phyloP scores from a whole-genome alignment of 75 land plant species.

The Sequoia sempervirens region DNA sequence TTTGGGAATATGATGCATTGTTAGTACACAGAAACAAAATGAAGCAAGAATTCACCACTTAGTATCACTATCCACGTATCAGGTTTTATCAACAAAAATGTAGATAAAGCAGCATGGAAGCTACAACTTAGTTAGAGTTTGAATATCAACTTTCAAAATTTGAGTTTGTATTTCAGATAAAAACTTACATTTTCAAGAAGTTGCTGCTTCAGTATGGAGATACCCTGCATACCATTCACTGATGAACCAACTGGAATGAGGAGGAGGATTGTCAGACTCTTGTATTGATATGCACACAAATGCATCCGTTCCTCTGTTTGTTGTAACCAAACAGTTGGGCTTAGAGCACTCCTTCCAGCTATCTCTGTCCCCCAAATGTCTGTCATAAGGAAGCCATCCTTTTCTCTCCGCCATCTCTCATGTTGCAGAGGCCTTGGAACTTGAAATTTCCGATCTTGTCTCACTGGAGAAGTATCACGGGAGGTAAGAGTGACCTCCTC shows the following conservation, averaged over 20 bases:
- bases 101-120: not conserved
- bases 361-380: slow-evolving; percentile 61
- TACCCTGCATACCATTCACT: slow-evolving; percentile 54
- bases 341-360: slow-evolving; percentile 23
- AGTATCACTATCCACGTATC: not conserved
- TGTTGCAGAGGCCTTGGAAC: slow-evolving; percentile 69
- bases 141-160: not conserved
- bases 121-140: not conserved
- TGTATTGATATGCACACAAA: slow-evolving; percentile 69
- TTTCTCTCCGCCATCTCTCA: slow-evolving; percentile 78
- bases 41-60: not conserved
- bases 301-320: slow-evolving; percentile 70
- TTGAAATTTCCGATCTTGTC: slow-evolving; percentile 15
- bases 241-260: slow-evolving; percentile 64
- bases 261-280: slow-evolving; percentile 65
- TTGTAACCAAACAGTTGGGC: slow-evolving; percentile 69
- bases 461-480: slow-evolving; percentile 37
- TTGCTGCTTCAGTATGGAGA: slow-evolving; percentile 61
- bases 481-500: slow-evolving; percentile 25
- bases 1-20: not conserved
- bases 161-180: not conserved
- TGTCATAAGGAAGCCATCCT: slow-evolving; percentile 83
- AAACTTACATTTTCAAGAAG: slow-evolving; percentile 83
- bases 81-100: not conserved
- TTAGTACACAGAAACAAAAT: not conserved